Percentiles rank a stretch among this genome's conserved stretches.
These are phyloP conservation scores for Neurospora sp. DNA, from an alignment of 495 filamentous ascomycete genomes.

Conservation along the genomic window DNA sequence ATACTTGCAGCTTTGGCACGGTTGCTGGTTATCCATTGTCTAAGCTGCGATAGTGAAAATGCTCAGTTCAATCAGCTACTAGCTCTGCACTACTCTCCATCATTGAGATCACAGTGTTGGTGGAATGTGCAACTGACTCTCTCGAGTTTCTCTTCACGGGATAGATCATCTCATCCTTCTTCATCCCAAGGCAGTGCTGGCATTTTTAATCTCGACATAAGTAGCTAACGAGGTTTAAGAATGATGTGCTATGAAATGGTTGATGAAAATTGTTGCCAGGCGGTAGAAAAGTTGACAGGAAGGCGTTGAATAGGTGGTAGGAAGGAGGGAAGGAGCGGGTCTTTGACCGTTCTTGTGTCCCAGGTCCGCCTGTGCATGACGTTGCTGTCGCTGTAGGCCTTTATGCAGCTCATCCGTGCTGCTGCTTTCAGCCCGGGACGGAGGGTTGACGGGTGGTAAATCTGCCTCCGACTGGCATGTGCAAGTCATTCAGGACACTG, in stretches of 20 bases:
- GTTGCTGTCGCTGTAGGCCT: neutral
- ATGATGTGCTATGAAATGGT: neutral
- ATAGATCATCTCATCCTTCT: neutral
- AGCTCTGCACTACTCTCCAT: no score
- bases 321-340: neutral
- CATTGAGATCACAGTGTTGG: fast-evolving
- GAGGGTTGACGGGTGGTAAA: neutral
- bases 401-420: neutral
- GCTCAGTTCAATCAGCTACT: neutral
- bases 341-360: neutral
- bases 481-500: neutral
- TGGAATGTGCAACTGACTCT: neutral
- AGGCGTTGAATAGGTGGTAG: neutral
- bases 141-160: neutral
- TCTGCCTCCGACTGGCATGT: neutral
- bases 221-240: neutral
- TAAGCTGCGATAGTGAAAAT: neutral
- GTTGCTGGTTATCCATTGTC: neutral
- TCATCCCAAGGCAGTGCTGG: neutral
- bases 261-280: neutral
- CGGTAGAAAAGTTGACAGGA: neutral
- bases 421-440: no score
- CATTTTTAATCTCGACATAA: neutral
- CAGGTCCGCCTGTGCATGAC: neutral
- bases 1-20: neutral